Conservation (phyloP, 2,329 filamentous ascomycete genomes). For the Lecanicillium sp. region DNA sequence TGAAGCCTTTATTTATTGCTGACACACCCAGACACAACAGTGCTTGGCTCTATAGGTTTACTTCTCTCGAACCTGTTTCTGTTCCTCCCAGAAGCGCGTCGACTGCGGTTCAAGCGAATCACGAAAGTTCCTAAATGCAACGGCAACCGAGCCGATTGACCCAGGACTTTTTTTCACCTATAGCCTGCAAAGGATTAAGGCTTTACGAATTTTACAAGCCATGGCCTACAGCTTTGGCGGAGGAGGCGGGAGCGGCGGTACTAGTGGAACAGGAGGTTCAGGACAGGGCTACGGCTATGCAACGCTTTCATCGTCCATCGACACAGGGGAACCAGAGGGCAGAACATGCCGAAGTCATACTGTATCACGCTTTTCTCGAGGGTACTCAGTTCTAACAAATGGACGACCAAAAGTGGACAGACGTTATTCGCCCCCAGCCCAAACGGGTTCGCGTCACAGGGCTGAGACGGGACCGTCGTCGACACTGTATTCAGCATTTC, state of each 20-base stretch:
- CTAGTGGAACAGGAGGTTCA: neutral
- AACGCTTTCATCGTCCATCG: neutral
- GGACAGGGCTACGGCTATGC: neutral
- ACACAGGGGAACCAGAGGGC: neutral
- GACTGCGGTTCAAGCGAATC: too few species aligned
- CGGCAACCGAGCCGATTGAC: neutral
- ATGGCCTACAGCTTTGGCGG: neutral
- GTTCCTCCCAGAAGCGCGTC: too few species aligned
- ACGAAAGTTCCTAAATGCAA: too few species aligned
- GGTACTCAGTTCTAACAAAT: too few species aligned
- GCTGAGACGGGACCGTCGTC: slow-evolving; percentile 1
- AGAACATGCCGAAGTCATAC: slow-evolving; percentile 1
- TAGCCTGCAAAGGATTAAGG: neutral
- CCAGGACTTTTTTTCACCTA: neutral
- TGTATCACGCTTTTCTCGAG: neutral
- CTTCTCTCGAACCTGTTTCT: too few species aligned
- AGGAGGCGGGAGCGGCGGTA: too few species aligned
- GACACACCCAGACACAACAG: too few species aligned
- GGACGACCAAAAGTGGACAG: neutral
- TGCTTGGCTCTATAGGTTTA: too few species aligned
- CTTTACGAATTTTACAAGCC: neutral
- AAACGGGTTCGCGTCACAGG: slow-evolving; percentile 1
- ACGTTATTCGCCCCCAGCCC: neutral
- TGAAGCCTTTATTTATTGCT: too few species aligned
- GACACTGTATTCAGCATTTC: neutral